Conservation (phyloP, 225 moss, liverwort and hornwort genomes). For the Asterella californica region DNA sequence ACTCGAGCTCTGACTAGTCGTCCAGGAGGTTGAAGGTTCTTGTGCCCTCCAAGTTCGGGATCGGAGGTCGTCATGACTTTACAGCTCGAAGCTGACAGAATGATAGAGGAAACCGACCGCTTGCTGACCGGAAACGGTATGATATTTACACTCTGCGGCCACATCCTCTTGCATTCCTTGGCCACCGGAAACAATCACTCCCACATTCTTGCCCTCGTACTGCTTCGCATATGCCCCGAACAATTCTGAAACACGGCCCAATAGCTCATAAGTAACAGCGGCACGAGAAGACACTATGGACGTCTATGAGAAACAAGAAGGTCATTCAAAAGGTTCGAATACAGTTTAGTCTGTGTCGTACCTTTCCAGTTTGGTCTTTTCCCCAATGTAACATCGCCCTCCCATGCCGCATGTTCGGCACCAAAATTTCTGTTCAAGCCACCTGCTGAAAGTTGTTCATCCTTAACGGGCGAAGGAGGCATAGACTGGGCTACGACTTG, state of each 20-base stretch:
- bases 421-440: neutral
- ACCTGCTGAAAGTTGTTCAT: neutral
- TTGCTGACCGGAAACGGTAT: constrained; percentile 6
- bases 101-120: constrained; percentile 34
- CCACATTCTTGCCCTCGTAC: constrained; percentile 22
- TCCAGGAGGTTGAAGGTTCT: too few species aligned
- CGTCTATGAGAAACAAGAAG: neutral
- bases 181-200: constrained; percentile 32
- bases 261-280: neutral
- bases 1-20: too few species aligned
- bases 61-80: neutral
- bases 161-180: constrained; percentile 24
- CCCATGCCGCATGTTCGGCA: neutral
- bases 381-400: constrained; percentile 21
- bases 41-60: too few species aligned
- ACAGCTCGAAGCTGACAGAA: constrained; percentile 37
- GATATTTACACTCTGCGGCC: constrained; percentile 26
- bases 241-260: constrained; percentile 4
- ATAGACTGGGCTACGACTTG: neutral
- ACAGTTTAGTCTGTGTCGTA: neutral
- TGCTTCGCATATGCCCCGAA: constrained; percentile 4
- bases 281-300: neutral
- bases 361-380: constrained; percentile 37
- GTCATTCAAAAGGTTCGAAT: neutral
- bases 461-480: neutral